These are phyloP conservation scores for Flaveria brownii DNA, from an alignment of 129 eudicot species.

Conservation along the genomic window DNA sequence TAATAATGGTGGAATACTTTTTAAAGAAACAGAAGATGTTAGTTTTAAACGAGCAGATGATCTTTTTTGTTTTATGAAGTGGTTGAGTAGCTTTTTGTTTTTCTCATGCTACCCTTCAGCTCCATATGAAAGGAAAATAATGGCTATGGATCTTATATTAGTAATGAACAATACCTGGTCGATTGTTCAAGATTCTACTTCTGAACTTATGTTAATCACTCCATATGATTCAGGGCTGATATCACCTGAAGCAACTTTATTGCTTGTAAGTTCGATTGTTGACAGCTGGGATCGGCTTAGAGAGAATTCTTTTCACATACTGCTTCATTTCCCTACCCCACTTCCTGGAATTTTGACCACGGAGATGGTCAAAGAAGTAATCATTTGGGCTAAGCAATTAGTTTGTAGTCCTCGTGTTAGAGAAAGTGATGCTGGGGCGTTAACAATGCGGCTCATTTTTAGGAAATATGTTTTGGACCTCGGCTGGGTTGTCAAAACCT, in stretches of 20 bases:
- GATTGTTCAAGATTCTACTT: constrained; percentile 43
- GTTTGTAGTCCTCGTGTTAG: constrained; percentile 97
- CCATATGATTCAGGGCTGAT: constrained; percentile 69
- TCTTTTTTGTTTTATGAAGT: constrained; percentile 71
- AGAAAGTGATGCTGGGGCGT: constrained; percentile 98
- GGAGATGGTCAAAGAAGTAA: constrained; percentile 55
- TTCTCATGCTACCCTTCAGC: constrained; percentile 97
- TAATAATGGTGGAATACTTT: constrained; percentile 26
- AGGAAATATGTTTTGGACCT: constrained; percentile 86
- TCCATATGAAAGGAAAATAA: constrained; percentile 92
- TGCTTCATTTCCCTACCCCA: constrained; percentile 85
- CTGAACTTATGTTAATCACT: constrained; percentile 44
- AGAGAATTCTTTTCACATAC: constrained; percentile 75
- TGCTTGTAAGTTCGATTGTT: constrained; percentile 84
- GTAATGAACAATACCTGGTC: constrained; percentile 80
- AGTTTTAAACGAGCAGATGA: constrained; percentile 52
- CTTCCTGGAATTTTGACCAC: constrained; percentile 79
- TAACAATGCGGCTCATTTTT: constrained; percentile 77
- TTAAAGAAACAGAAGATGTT: constrained; percentile 31
- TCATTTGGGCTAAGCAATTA: constrained; percentile 88
- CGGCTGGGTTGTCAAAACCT: constrained; percentile 66
- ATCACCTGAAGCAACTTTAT: constrained; percentile 72
- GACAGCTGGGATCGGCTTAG: constrained; percentile 99
- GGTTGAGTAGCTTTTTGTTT: constrained; percentile 84
- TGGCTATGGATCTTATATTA: constrained; percentile 92